These are phyloP conservation scores for Paracoccidioides brasiliensis DNA, from an alignment of 2,329 filamentous ascomycete genomes.

Conservation along the genomic window DNA sequence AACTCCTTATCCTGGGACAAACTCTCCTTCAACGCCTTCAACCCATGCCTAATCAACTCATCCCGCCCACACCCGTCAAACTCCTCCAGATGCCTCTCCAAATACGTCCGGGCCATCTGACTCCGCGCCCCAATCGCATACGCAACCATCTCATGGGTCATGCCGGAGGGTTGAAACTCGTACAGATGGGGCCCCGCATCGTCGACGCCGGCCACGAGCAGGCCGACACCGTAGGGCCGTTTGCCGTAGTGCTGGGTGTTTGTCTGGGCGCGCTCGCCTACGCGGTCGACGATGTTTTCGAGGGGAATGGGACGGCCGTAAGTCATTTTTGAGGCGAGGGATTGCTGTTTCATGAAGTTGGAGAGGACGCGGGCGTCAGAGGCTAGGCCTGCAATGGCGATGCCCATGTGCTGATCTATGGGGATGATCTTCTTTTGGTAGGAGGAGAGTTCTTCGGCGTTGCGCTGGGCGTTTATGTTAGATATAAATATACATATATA, in stretches of 20 bases:
- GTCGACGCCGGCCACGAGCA: conserved; percentile 87
- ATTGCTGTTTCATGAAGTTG: conserved; percentile 99
- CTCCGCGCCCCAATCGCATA: conserved; percentile 91
- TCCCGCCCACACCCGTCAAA: conserved; percentile 68
- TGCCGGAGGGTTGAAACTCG: conserved; percentile 91
- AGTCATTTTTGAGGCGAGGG: conserved; percentile 84
- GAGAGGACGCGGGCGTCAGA: conserved; percentile 97
- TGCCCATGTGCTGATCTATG: conserved; percentile 87
- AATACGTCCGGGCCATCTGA: conserved; percentile 95
- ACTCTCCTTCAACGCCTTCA: conserved; percentile 87
- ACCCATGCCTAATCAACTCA: conserved; percentile 78
- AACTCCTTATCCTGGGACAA: conserved; percentile 94
- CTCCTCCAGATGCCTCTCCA: conserved; percentile 79
- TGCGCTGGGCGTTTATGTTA: conserved; percentile 49
- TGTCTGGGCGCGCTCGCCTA: conserved; percentile 90
- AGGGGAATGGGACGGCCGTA: conserved; percentile 90
- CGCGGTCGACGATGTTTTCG: conserved; percentile 76
- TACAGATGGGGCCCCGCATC: conserved; percentile 90
- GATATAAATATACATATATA: neutral
- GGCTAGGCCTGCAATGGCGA: conserved; percentile 91
- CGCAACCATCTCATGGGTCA: conserved; percentile 94
- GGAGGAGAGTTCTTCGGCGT: conserved; percentile 96
- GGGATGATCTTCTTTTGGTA: conserved; percentile 99
- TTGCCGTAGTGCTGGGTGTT: conserved; percentile 98
- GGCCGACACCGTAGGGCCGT: conserved; percentile 87